Conservation (phyloP, 2,329 filamentous ascomycete species). For the Fusarium luffae region DNA sequence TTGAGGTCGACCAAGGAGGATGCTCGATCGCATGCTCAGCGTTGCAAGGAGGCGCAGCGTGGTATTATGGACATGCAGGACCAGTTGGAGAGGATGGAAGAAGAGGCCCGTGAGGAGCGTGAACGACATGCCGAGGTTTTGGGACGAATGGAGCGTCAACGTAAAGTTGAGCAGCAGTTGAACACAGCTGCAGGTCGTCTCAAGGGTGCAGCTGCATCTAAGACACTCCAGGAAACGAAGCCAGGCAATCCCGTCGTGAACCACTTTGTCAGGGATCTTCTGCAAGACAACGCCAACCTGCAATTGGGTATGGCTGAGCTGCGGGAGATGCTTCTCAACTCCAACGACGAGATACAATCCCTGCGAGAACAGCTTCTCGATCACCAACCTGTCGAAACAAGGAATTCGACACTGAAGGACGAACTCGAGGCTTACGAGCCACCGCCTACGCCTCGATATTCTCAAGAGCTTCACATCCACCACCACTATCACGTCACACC, state of each 20-base stretch:
- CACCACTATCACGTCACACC: conserved; percentile 87
- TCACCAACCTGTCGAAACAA: conserved; percentile 73
- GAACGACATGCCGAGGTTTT: conserved; percentile 85
- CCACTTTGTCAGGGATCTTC: conserved; percentile 93
- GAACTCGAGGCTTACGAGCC: conserved; percentile 71
- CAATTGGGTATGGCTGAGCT: conserved; percentile 93
- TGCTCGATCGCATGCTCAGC: conserved; percentile 79
- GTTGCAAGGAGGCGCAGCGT: conserved; percentile 87
- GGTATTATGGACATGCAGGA: conserved; percentile 83
- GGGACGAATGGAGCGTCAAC: conserved; percentile 83
- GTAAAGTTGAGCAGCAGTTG: conserved; percentile 83
- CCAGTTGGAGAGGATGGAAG: conserved; percentile 89
- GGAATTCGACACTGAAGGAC: conserved; percentile 70
- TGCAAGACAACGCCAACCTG: conserved; percentile 94
- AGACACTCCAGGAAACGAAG: conserved; percentile 69
- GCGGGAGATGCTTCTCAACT: conserved; percentile 87
- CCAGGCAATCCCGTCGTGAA: conserved; percentile 80
- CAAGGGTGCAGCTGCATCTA: conserved; percentile 81
- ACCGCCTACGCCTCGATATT: conserved; percentile 49
- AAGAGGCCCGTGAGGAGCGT: conserved; percentile 81
- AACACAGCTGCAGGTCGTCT: conserved; percentile 81
- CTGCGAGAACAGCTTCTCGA: conserved; percentile 83
- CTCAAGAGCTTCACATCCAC: conserved; percentile 89
- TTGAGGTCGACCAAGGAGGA: conserved; percentile 77
- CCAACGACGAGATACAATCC: conserved; percentile 92